These are phyloP conservation scores for Chaetomium olivaceum DNA, from an alignment of 2,329 filamentous ascomycete species.

Conservation along the genomic window DNA sequence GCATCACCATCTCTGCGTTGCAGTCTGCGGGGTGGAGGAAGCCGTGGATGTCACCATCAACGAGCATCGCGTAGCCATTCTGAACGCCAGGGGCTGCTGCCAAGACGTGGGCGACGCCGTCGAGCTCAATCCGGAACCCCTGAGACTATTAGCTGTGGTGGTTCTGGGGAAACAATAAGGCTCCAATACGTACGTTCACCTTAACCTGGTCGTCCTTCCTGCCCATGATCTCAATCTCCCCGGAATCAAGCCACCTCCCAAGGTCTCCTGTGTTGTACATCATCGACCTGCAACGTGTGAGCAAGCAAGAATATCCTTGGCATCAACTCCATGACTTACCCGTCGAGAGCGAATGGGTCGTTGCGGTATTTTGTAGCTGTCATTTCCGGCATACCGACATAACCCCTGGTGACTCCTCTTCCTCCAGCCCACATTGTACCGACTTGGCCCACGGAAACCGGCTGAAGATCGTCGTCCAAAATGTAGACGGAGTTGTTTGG, in stretches of 20 bases:
- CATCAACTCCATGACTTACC: conserved; percentile 41
- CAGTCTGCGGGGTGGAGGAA: conserved; percentile 49
- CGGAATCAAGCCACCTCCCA: conserved; percentile 54
- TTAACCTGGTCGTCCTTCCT: conserved; percentile 64
- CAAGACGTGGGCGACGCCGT: conserved; percentile 55
- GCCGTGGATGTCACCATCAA: conserved; percentile 51
- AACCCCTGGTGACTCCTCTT: conserved; percentile 55
- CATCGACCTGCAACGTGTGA: conserved; percentile 38
- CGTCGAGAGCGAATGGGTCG: conserved; percentile 53
- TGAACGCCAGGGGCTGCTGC: conserved; percentile 48
- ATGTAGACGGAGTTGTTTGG: conserved; percentile 59
- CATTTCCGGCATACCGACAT: conserved; percentile 54
- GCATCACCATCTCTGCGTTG: conserved; percentile 43
- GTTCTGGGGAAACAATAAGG: not conserved
- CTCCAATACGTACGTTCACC: conserved; percentile 48
- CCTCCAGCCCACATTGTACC: conserved; percentile 61
- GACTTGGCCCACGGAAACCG: conserved; percentile 48
- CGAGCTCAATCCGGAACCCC: conserved; percentile 60
- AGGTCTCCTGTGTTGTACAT: conserved; percentile 65
- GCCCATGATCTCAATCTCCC: conserved; percentile 56
- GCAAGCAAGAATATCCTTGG: not conserved
- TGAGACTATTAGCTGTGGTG: not conserved
- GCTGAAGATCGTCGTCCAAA: conserved; percentile 48
- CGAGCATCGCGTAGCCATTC: conserved; percentile 50
- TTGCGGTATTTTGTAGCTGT: conserved; percentile 51